Evolutionary conservation across 306 rosid species (phyloP).

Genomic region (Lathyrus tuberosus): DNA sequence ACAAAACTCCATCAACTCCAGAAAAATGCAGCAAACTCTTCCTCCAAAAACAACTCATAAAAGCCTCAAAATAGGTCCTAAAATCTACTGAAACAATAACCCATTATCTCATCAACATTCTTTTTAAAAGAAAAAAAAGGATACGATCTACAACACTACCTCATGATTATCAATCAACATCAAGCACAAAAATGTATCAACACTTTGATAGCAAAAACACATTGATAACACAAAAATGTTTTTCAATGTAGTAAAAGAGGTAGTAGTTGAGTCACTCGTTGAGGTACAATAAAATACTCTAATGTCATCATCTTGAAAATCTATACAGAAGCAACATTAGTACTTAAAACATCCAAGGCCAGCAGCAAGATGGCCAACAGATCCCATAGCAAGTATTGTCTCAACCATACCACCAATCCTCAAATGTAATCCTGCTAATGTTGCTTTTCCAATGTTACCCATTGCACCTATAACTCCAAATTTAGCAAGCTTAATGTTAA

Average conservation of each 20-base stretch:
- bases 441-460: conserved; percentile 69
- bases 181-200: too few species aligned
- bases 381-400: conserved; percentile 91
- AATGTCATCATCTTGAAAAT: conserved; percentile 19
- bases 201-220: too few species aligned
- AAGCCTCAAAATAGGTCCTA: too few species aligned
- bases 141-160: too few species aligned
- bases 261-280: neutral
- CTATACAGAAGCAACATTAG: neutral
- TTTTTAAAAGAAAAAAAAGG: too few species aligned
- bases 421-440: conserved; percentile 59
- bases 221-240: neutral
- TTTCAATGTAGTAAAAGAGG: neutral
- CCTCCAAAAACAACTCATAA: too few species aligned
- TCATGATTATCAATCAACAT: too few species aligned
- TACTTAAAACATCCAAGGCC: conserved; percentile 86
- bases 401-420: conserved; percentile 97
- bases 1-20: too few species aligned
- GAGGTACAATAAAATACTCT: neutral
- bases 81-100: too few species aligned
- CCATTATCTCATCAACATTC: too few species aligned
- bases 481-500: conserved; percentile 91
- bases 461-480: conserved; percentile 84
- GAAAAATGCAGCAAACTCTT: too few species aligned
- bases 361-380: conserved; percentile 89